Base-by-base conservation (phyloP, 2,329 filamentous ascomycete species). In the Cladosporium colombiae region DNA sequence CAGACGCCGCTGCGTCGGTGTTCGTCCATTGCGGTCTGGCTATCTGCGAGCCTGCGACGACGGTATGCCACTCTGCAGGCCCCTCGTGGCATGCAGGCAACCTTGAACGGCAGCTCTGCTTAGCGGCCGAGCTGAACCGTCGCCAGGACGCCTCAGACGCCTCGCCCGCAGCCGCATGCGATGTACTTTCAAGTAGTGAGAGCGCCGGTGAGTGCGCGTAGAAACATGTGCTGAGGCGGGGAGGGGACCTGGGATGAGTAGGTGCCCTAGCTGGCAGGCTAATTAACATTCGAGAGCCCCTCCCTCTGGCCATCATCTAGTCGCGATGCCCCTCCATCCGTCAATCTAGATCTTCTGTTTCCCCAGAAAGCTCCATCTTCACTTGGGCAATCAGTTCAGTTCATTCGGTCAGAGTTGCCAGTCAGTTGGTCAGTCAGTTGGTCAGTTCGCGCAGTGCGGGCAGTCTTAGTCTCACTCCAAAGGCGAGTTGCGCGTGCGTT, bases 121-220 rank as follows among this genome's bases (percentile, higher is more conserved):
- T 62, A 62, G 59, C 59, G 59, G 59, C 59, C 56, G 46, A 10
- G 46, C 46, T 50, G 59, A 52, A 55, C 35, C 27, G 61, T 33
- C 16, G 49, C 49, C 55, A 35, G 49, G 59, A 62, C 60, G 60
- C 60, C 60, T 62, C 49, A 49, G 59, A 62, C 60, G 60, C 60
- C 60, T 62, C 49, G 60, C 23, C 61, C 61, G 61, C 61, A 25
- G 18, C 49, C 46, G 61, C 61, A 63, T 56, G 61, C 25, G 21
- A 53, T 21, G 60, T 49, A 53, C 49, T 44, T 10, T 46, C 25
- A 29, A 35, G 60, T 53, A 62, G 60, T 49, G 40, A 46, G 25
- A 21, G 16, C 2, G 25, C 37, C 27, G 40, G 40, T 33, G 58
- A 61, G n/a, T 23, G 23, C 58, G 21, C 33, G 58, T 16, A 49